Base-by-base conservation (phyloP, 192 early-diverging fungal species). In the Rhizoclosmatium sp. region DNA sequence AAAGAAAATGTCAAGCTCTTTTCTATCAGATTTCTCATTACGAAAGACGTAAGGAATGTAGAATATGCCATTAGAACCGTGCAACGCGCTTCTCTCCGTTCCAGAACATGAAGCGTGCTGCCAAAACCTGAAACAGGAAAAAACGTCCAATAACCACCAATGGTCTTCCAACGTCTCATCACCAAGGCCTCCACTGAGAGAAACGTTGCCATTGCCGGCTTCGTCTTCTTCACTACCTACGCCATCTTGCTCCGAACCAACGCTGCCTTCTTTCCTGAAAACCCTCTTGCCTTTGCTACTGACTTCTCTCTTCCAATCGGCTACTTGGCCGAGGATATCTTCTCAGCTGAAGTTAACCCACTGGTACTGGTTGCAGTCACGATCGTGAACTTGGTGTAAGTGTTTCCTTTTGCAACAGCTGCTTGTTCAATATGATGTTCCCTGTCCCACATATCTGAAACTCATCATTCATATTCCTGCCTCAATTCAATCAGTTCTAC, bases 331-430 rank as follows among this genome's bases (percentile, higher is more conserved):
- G 61, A 47, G 9, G 42, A 60, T 3, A 70, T 73, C n/a, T 3
- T 74, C n/a, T 58, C 56, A 4, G 44, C 56, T 0, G 46, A 40
- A 14, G 3, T 31, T 10, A 47, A 46, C 48, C 59, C 12, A 3
- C 44, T 59, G 3, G 4, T 73, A 0, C 39, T 69, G 10, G 21
- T 74, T 40, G 19, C 23, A 41, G 78, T 51, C 48, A 40, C 70
- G 61, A 46, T 59, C 45, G 70, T 31, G 21, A 80, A 66, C 78
- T 23, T 62, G 56, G 21, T 59, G 77, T 78, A 58, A 78, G 77
- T 78, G 64, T 76, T 49, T 21, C 16, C 75, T 46, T 7, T 21
- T 2, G 41, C 39, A 21, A 56, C 9, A 19, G 14, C 2, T 48
- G 68, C n/a, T 47, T 41, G 42, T 16, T 39, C 49, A 54, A 71